Conservation (phyloP, 805 yeast genomes). For the Scheffersomyces coipomensis region DNA sequence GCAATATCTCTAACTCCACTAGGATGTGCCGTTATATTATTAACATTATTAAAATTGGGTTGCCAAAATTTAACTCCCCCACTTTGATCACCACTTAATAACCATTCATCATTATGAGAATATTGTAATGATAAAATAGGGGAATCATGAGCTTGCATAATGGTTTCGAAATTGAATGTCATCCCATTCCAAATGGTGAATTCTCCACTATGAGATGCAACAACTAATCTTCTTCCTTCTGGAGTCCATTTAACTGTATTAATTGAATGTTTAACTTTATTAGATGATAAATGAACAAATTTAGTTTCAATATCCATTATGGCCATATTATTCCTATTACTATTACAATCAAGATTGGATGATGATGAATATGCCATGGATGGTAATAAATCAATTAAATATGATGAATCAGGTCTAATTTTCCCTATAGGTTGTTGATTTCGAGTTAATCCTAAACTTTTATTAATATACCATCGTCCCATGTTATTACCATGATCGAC, state of each 20-base stretch:
- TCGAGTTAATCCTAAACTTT: constrained; percentile 42
- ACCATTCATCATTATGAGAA: constrained; percentile 92
- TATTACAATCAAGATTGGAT: constrained; percentile 21
- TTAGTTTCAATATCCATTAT: constrained; percentile 69
- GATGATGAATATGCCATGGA: constrained; percentile 53
- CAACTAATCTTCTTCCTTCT: constrained; percentile 86
- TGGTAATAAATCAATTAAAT: constrained; percentile 62
- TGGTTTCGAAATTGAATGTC: constrained; percentile 92
- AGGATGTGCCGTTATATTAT: constrained; percentile 68
- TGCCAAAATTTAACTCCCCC: constrained; percentile 96
- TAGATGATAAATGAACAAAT: constrained; percentile 86
- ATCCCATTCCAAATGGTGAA: constrained; percentile 96
- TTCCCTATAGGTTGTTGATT: constrained; percentile 43
- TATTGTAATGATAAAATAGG: constrained; percentile 79
- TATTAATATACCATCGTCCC: constrained; percentile 57
- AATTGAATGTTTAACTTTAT: constrained; percentile 88
- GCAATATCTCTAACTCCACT: constrained; percentile 85
- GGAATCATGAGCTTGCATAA: constrained; percentile 97
- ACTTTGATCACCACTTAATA: constrained; percentile 88
- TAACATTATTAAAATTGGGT: constrained; percentile 95
- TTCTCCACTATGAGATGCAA: constrained; percentile 91
- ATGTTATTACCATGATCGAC: constrained; percentile 76
- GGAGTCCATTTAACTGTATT: constrained; percentile 96
- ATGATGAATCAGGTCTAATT: constrained; percentile 69
- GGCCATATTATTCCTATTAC: constrained; percentile 35